Percentiles rank a stretch among this genome's conserved stretches.
Conservation (phyloP, 345 rosid genomes). For the Linum tenue region DNA sequence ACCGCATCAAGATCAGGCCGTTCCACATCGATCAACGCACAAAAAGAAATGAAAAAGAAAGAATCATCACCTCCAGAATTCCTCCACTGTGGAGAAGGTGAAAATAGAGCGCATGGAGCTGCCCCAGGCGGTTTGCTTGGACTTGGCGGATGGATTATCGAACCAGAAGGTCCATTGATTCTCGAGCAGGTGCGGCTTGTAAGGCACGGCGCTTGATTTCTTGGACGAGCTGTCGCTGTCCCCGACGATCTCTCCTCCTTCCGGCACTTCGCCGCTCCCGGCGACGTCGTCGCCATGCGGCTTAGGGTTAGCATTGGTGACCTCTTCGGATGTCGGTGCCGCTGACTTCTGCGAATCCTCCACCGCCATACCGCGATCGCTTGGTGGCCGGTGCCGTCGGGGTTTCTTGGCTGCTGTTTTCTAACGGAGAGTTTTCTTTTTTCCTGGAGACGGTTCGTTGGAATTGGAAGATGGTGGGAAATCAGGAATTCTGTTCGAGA, state of each 20-base stretch:
- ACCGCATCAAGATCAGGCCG: not conserved
- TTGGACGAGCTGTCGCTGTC: conserved; percentile 8
- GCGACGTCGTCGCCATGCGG: not conserved
- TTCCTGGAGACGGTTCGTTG: not conserved
- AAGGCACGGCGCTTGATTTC: conserved; percentile 20
- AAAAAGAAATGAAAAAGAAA: not conserved
- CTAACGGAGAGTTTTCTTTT: not conserved
- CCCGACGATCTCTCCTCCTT: conserved; percentile 54
- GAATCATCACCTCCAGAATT: conserved; percentile 68
- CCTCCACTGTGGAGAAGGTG: conserved; percentile 67
- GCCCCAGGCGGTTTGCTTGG: conserved; percentile 60
- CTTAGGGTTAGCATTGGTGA: not conserved
- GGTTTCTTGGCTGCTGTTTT: not conserved
- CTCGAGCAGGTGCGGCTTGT: conserved; percentile 56
- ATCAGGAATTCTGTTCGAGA: not conserved
- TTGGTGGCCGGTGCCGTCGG: not conserved
- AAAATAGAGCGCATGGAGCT: conserved; percentile 58
- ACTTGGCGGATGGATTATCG: conserved; percentile 54
- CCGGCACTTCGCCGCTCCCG: conserved; percentile 24
- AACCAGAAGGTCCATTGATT: conserved; percentile 94
- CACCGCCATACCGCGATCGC: conserved; percentile 13
- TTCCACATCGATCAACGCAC: not conserved
- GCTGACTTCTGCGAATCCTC: conserved; percentile 14
- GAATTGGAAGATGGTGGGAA: not conserved
- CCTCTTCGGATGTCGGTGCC: not conserved